These are phyloP conservation scores for Lepidium didymum DNA, from an alignment of 345 rosid species.

Conservation along the genomic window DNA sequence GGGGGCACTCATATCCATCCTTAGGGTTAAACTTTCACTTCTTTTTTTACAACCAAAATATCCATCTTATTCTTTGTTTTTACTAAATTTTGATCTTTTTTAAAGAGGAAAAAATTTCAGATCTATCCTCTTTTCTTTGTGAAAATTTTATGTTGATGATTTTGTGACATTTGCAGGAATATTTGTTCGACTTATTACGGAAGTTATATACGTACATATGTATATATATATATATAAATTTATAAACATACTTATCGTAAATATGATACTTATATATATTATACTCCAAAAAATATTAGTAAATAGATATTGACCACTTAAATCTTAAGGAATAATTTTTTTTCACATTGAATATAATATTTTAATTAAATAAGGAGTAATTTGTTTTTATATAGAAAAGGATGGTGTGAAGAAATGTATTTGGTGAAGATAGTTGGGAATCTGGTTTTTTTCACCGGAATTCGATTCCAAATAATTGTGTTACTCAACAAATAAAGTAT, in stretches of 20 bases:
- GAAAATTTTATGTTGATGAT: background rate
- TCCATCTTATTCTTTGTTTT: conserved; percentile 5
- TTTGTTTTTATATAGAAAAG: background rate
- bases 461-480: too few relatives aligned
- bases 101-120: conserved; percentile 7
- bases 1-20: conserved; percentile 10
- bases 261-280: background rate
- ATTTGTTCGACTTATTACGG: conserved; percentile 4
- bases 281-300: background rate
- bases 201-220: background rate
- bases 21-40: conserved; percentile 5
- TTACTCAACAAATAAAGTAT: too few relatives aligned
- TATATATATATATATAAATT: too few relatives aligned
- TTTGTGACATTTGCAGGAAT: background rate
- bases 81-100: conserved; percentile 14
- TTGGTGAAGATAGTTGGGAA: too few relatives aligned
- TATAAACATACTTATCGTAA: background rate
- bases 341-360: background rate
- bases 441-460: too few relatives aligned
- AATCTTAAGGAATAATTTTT: background rate
- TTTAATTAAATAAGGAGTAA: background rate
- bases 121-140: background rate
- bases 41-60: background rate
- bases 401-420: background rate
- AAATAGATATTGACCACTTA: background rate